Evolutionary conservation across 2,329 filamentous ascomycete species (phyloP).

Genomic region (Thielaviopsis punctulata): DNA sequence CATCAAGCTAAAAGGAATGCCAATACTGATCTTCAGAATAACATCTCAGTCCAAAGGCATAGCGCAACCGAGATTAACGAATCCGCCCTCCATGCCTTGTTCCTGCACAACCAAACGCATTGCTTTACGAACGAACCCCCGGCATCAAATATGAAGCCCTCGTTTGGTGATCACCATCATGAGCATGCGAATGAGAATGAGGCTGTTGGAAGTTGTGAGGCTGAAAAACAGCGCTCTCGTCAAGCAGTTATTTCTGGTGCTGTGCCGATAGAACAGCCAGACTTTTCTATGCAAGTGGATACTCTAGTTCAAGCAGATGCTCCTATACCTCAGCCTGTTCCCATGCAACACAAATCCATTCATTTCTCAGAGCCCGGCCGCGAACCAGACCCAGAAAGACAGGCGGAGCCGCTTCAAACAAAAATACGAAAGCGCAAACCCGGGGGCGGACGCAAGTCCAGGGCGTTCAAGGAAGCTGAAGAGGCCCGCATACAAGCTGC

Average conservation of each 20-base stretch:
- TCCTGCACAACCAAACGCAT: not conserved
- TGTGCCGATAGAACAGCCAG: not conserved
- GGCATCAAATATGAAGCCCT: not conserved
- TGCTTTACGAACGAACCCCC: not conserved
- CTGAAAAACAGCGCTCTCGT: too few relatives aligned
- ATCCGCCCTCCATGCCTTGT: not conserved
- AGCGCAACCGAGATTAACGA: not conserved
- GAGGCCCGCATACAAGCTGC: not conserved
- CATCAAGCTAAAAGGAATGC: too few relatives aligned
- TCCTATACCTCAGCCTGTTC: too few relatives aligned
- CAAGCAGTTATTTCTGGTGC: too few relatives aligned
- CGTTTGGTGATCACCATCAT: not conserved
- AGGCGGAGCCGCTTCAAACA: conserved; percentile 5
- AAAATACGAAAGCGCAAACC: conserved; percentile 4
- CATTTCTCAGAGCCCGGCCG: too few relatives aligned
- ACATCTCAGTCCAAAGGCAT: not conserved
- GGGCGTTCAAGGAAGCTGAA: conserved; percentile 8
- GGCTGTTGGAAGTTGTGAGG: too few relatives aligned
- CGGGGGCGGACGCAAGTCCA: conserved; percentile 16
- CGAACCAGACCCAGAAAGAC: too few relatives aligned
- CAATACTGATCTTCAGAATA: not conserved
- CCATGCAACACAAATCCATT: too few relatives aligned
- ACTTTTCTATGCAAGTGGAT: too few relatives aligned
- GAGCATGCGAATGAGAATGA: not conserved
- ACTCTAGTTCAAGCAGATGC: too few relatives aligned